Evolutionary conservation across 495 filamentous ascomycete species (phyloP), one percentile per base, ranked within the genome.

Genomic region (Penicillium manginii): DNA sequence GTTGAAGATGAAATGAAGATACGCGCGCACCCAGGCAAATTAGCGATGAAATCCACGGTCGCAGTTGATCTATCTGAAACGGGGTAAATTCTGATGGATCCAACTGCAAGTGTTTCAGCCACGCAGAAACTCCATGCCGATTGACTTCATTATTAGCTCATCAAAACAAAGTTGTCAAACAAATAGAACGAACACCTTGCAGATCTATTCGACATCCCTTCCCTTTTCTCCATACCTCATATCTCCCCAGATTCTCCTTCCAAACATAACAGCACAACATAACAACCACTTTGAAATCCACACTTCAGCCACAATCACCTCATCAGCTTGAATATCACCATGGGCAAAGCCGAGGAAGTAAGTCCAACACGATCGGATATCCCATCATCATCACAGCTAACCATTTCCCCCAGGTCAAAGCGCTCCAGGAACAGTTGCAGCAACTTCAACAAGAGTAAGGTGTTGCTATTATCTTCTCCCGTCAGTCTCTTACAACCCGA

Each of bases 91-190:
- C n/a, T 45, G 40, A 45, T 18, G 40, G 40, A 45, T 45, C n/a
- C 19, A 47, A 47, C 21, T 26, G 45, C 45, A 26, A 45, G 10
- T 47, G 45, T 47, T 22, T 47, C 45, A 47, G 22, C n/a, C n/a
- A n/a, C 9, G 40, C n/a, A n/a, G n/a, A 12, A 15, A 19, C 18
- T 23, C 21, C 45, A 47, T 47, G 21, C 45, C 45, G 45, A 47
- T 47, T 47, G 45, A 47, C 45, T 47, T 47, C 45, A 47, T 47
- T 47, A 47, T 47, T 47, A 47, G 45, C 45, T 47, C 45, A 47
- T 47, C 45, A 47, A 47, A 47, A 47, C 45, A 47, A 47, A 47
- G 21, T 47, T 26, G 21, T 47, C 45, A 47, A 47, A 47, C 45
- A 47, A 47, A 47, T 47, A 47, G 45, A 47, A 22, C 45, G 21